phyloP scores from a whole-genome alignment of 176 grass and related monocot genomes.

The Ensete glaucum region DNA sequence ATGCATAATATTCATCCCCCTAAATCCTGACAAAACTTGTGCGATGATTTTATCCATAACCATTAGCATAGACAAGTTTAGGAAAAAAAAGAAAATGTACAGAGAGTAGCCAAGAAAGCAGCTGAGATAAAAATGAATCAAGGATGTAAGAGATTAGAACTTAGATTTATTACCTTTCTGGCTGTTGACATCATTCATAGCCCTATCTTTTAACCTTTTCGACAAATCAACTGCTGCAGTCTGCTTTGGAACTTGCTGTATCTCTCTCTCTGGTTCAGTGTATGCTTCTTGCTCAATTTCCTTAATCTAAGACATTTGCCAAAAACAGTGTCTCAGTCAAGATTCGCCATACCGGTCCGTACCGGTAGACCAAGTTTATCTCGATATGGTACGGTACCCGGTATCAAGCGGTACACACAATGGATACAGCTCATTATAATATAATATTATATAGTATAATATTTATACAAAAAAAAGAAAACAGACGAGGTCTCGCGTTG shows the following conservation, averaged over 20 bases:
- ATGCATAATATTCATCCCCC: too few relatives aligned
- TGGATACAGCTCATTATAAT: too few relatives aligned
- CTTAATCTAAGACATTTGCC: conserved; percentile 46
- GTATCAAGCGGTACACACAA: too few relatives aligned
- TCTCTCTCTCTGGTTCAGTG: conserved; percentile 34
- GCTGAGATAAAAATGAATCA: not conserved
- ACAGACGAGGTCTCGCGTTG: too few relatives aligned
- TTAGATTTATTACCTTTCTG: conserved; percentile 60
- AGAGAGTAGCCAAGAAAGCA: not conserved
- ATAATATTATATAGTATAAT: too few relatives aligned
- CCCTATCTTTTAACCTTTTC: conserved; percentile 61
- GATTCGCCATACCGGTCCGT: too few relatives aligned
- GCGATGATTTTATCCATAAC: too few relatives aligned
- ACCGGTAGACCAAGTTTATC: too few relatives aligned
- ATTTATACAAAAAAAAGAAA: too few relatives aligned
- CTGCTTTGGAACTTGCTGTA: conserved; percentile 55
- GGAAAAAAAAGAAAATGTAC: not conserved
- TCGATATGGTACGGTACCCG: too few relatives aligned
- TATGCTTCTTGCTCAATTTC: conserved; percentile 83
- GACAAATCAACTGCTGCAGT: conserved; percentile 84
- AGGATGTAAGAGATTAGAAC: not conserved
- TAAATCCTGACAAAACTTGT: too few relatives aligned
- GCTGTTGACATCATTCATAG: conserved; percentile 68
- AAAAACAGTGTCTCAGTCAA: not conserved
- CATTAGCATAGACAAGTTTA: too few relatives aligned